These are phyloP conservation scores for Holtermannia corniformis DNA, from an alignment of 768 basidiomycete species.

Conservation along the genomic window DNA sequence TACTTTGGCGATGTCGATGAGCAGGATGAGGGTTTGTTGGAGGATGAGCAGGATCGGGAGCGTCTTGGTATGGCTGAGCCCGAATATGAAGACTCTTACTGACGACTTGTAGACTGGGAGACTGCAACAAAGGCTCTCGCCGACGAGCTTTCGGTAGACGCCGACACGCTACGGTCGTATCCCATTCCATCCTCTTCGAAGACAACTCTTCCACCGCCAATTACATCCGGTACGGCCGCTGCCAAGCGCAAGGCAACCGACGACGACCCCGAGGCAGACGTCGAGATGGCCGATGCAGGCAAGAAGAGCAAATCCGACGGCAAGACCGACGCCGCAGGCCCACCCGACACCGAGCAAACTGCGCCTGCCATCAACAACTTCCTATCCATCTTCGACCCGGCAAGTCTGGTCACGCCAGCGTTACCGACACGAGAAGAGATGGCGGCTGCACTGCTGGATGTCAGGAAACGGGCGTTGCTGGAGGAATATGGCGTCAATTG, in stretches of 20 bases:
- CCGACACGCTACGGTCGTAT: neutral
- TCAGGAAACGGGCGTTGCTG: constrained; percentile 71
- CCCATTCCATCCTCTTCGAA: constrained; percentile 8
- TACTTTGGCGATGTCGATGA: constrained; percentile 94
- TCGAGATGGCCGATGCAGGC: neutral
- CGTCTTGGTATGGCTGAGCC: constrained; percentile 53
- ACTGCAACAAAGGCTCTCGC: constrained; percentile 6
- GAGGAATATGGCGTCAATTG: constrained; percentile 60
- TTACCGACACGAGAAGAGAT: constrained; percentile 68
- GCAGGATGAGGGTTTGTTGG: constrained; percentile 54
- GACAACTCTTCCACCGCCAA: neutral
- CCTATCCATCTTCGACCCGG: constrained; percentile 64
- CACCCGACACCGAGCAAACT: neutral
- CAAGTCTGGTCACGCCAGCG: constrained; percentile 63
- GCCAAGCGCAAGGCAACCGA: constrained; percentile 12
- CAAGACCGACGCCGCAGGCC: neutral
- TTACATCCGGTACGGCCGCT: neutral
- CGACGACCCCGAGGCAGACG: constrained; percentile 9
- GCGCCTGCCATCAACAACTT: constrained; percentile 4
- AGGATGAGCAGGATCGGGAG: constrained; percentile 63
- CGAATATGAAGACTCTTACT: neutral
- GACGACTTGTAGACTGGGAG: constrained; percentile 8
- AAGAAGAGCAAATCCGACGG: neutral
- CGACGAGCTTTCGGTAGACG: constrained; percentile 5
- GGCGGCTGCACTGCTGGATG: constrained; percentile 61